Conservation (phyloP, 371 early-diverging fungal species). For the Mucor sp. region DNA sequence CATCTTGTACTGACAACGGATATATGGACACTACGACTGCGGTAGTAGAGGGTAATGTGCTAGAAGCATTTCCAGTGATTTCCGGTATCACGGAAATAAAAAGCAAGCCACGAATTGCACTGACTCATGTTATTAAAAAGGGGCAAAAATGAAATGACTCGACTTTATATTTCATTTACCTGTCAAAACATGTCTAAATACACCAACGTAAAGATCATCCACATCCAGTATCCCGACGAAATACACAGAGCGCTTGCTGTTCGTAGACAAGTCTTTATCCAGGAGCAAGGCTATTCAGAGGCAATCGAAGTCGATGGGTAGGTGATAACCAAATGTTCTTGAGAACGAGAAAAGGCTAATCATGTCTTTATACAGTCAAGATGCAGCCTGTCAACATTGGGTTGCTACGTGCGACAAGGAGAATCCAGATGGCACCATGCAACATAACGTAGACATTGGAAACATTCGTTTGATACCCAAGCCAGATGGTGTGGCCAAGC, state of each 20-base stretch:
- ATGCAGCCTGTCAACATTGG: constrained; percentile 34
- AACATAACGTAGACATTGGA: constrained; percentile 25
- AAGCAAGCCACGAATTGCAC: background rate
- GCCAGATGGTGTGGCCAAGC: constrained; percentile 31
- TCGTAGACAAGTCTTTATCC: constrained; percentile 37
- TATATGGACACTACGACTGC: background rate
- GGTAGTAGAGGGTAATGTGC: background rate
- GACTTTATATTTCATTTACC: background rate
- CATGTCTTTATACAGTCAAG: constrained; percentile 6
- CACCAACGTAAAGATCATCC: constrained; percentile 5
- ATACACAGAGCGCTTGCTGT: constrained; percentile 29
- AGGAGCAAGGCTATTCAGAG: constrained; percentile 44
- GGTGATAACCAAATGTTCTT: background rate
- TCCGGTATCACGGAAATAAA: background rate
- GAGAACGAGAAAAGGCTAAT: no score
- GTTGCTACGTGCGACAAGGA: constrained; percentile 29
- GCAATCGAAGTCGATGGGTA: constrained; percentile 44
- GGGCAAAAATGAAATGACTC: background rate
- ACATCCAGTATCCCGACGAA: constrained; percentile 11
- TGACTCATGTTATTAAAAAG: background rate
- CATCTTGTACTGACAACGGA: no score
- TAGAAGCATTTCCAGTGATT: background rate
- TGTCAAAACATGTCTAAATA: constrained; percentile 2
- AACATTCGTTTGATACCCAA: constrained; percentile 33
- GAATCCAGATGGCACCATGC: constrained; percentile 2